phyloP scores from a whole-genome alignment of 768 basidiomycete genomes.

The Tylopilus plumbeoviolaceoides region DNA sequence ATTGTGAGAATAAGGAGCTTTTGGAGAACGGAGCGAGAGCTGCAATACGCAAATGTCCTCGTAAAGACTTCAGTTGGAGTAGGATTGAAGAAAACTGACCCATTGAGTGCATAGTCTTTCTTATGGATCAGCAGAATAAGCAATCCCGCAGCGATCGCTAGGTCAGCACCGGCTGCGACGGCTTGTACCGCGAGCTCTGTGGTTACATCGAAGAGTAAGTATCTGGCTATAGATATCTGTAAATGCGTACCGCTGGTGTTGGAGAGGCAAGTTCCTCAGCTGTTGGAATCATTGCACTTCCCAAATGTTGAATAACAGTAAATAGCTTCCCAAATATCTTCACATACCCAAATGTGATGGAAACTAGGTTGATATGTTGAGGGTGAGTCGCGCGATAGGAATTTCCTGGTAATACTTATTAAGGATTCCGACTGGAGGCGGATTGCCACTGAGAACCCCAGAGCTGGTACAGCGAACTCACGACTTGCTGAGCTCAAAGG shows the following conservation, averaged over 20 bases:
- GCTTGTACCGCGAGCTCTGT: neutral
- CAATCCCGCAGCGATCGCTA: neutral
- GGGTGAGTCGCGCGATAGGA: neutral
- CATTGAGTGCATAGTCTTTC: neutral
- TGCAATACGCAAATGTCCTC: neutral
- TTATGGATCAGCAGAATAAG: neutral
- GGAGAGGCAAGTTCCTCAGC: neutral
- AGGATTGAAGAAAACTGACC: neutral
- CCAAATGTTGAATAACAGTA: neutral
- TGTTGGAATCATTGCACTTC: constrained; percentile 3
- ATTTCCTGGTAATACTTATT: neutral
- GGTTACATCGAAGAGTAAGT: neutral
- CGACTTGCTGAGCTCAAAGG: constrained; percentile 5
- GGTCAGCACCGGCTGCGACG: constrained; percentile 1
- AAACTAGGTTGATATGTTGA: neutral
- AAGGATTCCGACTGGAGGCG: constrained; percentile 4
- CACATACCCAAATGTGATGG: constrained; percentile 3
- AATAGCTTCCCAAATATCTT: neutral
- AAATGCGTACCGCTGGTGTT: neutral
- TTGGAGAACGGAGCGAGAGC: constrained; percentile 4
- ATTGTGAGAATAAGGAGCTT: constrained; percentile 9
- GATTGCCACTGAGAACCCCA: too few relatives aligned
- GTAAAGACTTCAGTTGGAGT: too few relatives aligned
- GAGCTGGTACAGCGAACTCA: too few relatives aligned
- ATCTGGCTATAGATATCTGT: neutral